These are phyloP conservation scores for Erodium chrysanthum DNA, from an alignment of 441 rosid genomes.

Conservation along the genomic window DNA sequence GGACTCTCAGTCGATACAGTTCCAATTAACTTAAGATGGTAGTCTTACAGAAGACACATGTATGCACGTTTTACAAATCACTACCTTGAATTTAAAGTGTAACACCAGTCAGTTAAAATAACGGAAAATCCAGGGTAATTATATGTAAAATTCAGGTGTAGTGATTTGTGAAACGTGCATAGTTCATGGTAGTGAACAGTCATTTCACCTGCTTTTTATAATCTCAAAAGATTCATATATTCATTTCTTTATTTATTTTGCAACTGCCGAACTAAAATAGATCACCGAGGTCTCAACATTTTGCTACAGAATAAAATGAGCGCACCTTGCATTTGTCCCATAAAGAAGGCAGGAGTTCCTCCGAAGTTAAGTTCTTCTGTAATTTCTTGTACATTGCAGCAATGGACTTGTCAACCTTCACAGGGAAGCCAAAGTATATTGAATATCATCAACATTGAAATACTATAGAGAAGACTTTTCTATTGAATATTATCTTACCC, in stretches of 20 bases:
- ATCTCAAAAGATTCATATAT: background rate
- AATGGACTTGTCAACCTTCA: slow-evolving; percentile 84
- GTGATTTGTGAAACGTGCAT: too few species aligned
- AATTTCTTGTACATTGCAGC: slow-evolving; percentile 82
- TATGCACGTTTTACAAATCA: too few species aligned
- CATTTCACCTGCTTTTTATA: background rate
- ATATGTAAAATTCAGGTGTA: too few species aligned
- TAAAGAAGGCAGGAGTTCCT: slow-evolving; percentile 81
- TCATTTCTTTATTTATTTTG: background rate
- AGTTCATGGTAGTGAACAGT: too few species aligned
- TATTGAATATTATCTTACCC: slow-evolving; percentile 38
- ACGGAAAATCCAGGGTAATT: too few species aligned
- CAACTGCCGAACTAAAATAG: background rate
- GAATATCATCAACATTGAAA: background rate
- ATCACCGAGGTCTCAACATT: background rate
- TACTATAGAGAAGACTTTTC: background rate
- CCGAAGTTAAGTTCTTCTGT: slow-evolving; percentile 91
- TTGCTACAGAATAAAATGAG: background rate
- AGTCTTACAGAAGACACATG: background rate
- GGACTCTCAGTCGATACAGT: background rate
- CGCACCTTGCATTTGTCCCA: slow-evolving; percentile 99
- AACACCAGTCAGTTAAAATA: too few species aligned
- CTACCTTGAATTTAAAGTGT: too few species aligned
- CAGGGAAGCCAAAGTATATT: background rate
- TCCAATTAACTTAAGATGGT: background rate